Conservation (phyloP, 2,329 filamentous ascomycete species). For the Botryotinia globosa region DNA sequence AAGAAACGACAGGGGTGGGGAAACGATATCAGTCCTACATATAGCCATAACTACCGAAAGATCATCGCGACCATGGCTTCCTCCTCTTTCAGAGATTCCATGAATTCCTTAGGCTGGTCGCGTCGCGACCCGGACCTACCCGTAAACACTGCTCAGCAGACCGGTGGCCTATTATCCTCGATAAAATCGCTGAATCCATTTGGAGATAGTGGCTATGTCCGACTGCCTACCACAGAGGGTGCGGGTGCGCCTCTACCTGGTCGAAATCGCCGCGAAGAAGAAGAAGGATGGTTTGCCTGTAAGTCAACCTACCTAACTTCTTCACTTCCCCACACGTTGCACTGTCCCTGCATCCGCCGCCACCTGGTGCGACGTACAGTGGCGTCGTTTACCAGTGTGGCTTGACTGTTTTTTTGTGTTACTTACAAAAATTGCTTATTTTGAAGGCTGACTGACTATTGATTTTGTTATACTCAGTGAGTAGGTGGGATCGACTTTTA, state of each 20-base stretch:
- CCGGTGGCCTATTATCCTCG: conserved; percentile 68
- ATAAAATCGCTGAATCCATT: conserved; percentile 88
- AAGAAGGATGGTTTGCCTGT: conserved; percentile 94
- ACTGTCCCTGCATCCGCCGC: conserved; percentile 36
- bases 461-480: conserved; percentile 59
- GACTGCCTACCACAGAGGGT: conserved; percentile 80
- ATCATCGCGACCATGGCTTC: conserved; percentile 65
- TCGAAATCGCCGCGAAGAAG: conserved; percentile 81
- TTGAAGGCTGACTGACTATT: conserved; percentile 38
- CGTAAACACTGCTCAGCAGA: conserved; percentile 67
- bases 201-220: conserved; percentile 79
- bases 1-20: conserved; percentile 4
- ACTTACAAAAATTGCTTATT: conserved; percentile 25
- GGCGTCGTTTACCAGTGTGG: conserved; percentile 21
- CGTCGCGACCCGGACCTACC: conserved; percentile 75
- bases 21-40: conserved; percentile 23
- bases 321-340: conserved; percentile 27
- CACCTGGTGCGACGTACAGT: conserved; percentile 32
- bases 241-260: conserved; percentile 84
- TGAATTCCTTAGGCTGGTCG: conserved; percentile 94
- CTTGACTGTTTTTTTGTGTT: conserved; percentile 29
- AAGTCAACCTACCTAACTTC: conserved; percentile 50
- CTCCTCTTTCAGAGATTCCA: conserved; percentile 84
- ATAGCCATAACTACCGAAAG: conserved; percentile 28
- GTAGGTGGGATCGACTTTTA: conserved; percentile 92